Evolutionary conservation across 139 green algal species (phyloP), one percentile per base, ranked within the genome.

Genomic region (Monoraphidium neglectum): DNA sequence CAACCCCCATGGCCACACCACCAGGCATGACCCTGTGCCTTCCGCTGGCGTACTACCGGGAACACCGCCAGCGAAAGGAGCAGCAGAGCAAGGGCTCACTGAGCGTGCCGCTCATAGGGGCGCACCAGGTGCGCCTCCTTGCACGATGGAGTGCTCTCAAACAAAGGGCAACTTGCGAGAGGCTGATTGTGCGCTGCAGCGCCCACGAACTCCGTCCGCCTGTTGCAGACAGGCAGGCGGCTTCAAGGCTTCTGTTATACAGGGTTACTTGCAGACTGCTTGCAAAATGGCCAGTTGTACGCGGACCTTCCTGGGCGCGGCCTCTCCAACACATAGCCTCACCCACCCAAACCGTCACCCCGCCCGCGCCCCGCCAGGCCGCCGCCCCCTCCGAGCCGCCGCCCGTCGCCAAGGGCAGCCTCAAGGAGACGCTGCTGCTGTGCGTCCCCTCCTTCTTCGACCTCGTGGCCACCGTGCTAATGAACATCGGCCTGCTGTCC

Each of bases 401-500:
- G 21, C 37, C 57, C 32, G 26, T 56, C 28, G 30, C 8, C 53
- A 77, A 79, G 70, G 79, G 77, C 71, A 81, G 38, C 37, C 59
- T 89, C 33, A 76, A 69, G 30, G 87, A 90, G 78, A 77, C 76
- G 1, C 73, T 88, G 36, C 76, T 92, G 61, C 83, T 92, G 40
- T 77, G 76, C 38, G 83, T 92, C 40, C 87, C 87, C 53, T 89
- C 84, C 33, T 82, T 89, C 66, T 92, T 92, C 77, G 85, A 90
- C 80, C 80, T 89, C 28, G 36, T 90, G 13, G 87, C 85, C 46
- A 90, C 85, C 3, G 77, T 93, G 60, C 85, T 93, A 26, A 93
- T 93, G 89, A 92, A 91, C 87, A 72, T 92, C 2, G 89, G 2
- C 43, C 87, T 94, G 72, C 79, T 94, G n/a, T 90, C 70, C 36